A percentile compares a stretch with the other conserved stretches of the same genome.
Conservation (phyloP, 768 basidiomycete species). For the Serendipita sp. region DNA sequence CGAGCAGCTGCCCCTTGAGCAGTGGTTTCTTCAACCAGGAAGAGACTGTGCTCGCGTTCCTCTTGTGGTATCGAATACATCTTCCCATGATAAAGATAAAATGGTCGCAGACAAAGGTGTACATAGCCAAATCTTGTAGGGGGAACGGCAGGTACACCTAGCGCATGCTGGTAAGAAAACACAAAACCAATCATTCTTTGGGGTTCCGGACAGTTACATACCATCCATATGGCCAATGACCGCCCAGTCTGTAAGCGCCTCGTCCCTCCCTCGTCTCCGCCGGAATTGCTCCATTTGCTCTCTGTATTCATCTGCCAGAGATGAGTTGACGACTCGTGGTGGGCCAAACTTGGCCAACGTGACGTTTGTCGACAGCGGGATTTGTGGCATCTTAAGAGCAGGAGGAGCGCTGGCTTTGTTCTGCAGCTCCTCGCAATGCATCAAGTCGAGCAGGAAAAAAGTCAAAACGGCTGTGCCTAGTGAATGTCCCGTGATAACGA, state of each 20-base stretch:
- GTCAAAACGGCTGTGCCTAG: slow-evolving; percentile 39
- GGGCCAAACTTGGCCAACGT: slow-evolving; percentile 36
- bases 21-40: slow-evolving; percentile 18
- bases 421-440: slow-evolving; percentile 15
- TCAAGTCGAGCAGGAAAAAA: slow-evolving; percentile 32
- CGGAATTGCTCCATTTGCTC: not conserved
- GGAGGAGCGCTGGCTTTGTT: too few species aligned
- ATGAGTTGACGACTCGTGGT: slow-evolving; percentile 35
- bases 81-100: slow-evolving; percentile 34
- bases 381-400: not conserved
- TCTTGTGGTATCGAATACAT: slow-evolving; percentile 33
- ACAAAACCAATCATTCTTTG: too few species aligned
- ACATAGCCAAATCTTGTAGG: slow-evolving; percentile 35
- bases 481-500: slow-evolving; percentile 42
- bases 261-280: not conserved
- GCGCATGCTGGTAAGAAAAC: not conserved
- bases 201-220: slow-evolving; percentile 10
- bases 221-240: slow-evolving; percentile 18
- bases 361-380: slow-evolving; percentile 13
- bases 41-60: slow-evolving; percentile 33
- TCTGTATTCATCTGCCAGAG: slow-evolving; percentile 3
- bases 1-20: not conserved
- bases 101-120: slow-evolving; percentile 33
- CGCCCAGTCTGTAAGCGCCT: slow-evolving; percentile 10
- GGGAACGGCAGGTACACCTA: slow-evolving; percentile 46